These are phyloP conservation scores for Ceratorhiza oryzae-sativae DNA, from an alignment of 1,284 basidiomycete genomes.

Conservation along the genomic window DNA sequence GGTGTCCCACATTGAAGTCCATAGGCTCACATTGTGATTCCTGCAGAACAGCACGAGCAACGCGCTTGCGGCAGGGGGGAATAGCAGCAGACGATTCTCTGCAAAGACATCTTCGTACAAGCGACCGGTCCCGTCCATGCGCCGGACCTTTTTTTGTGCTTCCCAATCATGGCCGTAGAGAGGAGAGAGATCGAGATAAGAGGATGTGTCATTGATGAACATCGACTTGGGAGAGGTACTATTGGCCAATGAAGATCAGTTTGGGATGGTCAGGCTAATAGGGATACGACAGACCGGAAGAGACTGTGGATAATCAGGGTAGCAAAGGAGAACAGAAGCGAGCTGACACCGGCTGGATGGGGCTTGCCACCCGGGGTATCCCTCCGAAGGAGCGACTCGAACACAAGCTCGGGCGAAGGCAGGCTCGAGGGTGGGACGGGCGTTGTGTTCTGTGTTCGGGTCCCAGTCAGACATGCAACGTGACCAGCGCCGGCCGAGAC, in stretches of 20 bases:
- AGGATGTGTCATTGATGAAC: conserved; percentile 83
- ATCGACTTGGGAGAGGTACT: conserved; percentile 60
- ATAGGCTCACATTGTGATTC: conserved; percentile 77
- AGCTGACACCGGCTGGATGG: conserved; percentile 57
- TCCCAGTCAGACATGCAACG: neutral
- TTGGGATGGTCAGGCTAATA: neutral
- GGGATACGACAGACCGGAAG: conserved; percentile 31
- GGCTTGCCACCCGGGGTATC: conserved; percentile 35
- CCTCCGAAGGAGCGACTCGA: conserved; percentile 47
- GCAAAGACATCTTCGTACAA: conserved; percentile 76
- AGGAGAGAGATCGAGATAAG: conserved; percentile 84
- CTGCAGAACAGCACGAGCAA: conserved; percentile 82
- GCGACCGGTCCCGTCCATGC: conserved; percentile 67
- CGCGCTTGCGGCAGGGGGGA: conserved; percentile 73
- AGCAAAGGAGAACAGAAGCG: conserved; percentile 79
- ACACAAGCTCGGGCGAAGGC: conserved; percentile 48
- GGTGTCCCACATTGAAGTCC: neutral
- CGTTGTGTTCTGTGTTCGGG: neutral
- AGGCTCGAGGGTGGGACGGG: conserved; percentile 39
- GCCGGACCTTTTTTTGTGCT: conserved; percentile 67
- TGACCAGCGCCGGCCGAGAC: conserved; percentile 1
- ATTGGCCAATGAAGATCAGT: neutral
- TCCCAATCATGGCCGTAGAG: conserved; percentile 72
- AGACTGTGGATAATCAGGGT: conserved; percentile 76
- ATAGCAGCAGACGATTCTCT: conserved; percentile 77